A percentile compares a stretch with the other conserved stretches of the same genome.
These are phyloP conservation scores for Vitis hybrid DNA, from an alignment of 177 flowering plant genomes.

Conservation along the genomic window DNA sequence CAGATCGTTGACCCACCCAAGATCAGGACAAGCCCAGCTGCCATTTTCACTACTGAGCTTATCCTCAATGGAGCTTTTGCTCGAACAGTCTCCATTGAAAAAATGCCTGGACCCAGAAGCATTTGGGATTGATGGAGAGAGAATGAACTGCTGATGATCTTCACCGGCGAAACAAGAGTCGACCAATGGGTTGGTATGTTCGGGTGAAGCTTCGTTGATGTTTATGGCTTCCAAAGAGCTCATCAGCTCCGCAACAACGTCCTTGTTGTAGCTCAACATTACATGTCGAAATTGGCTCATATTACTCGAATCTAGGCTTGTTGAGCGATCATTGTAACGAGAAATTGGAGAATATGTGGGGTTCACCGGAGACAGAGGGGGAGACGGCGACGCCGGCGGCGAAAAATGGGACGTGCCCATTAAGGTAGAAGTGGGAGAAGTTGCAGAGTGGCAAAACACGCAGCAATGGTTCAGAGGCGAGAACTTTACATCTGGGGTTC, in stretches of 20 bases:
- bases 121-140: conserved; percentile 32
- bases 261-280: conserved; percentile 29
- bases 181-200: conserved; percentile 18
- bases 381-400: conserved; percentile 32
- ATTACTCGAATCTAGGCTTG: background rate
- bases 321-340: conserved; percentile 11
- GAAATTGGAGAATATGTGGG: conserved; percentile 16
- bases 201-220: conserved; percentile 14
- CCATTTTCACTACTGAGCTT: conserved; percentile 4
- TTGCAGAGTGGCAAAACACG: conserved; percentile 23
- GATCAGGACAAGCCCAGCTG: conserved; percentile 43
- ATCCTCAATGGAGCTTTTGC: background rate
- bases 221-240: conserved; percentile 51
- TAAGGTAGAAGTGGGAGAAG: conserved; percentile 68
- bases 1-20: conserved; percentile 83
- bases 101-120: conserved; percentile 6
- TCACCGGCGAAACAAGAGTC: conserved; percentile 28
- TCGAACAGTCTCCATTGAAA: conserved; percentile 7
- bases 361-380: conserved; percentile 37
- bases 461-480: conserved; percentile 24
- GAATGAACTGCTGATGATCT: conserved; percentile 32
- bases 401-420: conserved; percentile 45
- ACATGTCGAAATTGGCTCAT: conserved; percentile 1
- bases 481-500: background rate
- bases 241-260: conserved; percentile 45